phyloP scores from a whole-genome alignment of 257 asterid species.

The Craterostigma plantagineum region DNA sequence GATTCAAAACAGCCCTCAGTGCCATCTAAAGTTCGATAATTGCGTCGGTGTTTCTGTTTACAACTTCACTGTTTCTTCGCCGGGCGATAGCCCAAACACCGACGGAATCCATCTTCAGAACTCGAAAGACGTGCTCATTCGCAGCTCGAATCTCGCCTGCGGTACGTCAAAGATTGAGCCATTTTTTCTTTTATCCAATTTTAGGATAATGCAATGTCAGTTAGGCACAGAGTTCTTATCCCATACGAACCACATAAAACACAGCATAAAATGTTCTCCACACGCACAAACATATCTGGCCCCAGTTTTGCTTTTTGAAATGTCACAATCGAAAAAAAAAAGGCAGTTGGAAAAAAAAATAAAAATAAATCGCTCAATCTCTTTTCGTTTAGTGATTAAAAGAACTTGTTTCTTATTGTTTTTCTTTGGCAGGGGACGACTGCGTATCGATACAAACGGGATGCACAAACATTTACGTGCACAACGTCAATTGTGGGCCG shows the following conservation, averaged over 20 bases:
- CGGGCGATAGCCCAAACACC: slow-evolving; percentile 85
- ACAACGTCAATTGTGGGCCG: slow-evolving; percentile 65
- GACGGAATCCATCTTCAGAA: slow-evolving; percentile 93
- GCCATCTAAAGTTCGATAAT: slow-evolving; percentile 74
- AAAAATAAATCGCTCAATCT: not conserved
- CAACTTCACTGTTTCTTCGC: slow-evolving; percentile 51
- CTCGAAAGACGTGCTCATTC: slow-evolving; percentile 69
- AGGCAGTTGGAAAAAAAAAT: not conserved
- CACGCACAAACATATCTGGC: not conserved
- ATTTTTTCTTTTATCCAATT: too few relatives aligned
- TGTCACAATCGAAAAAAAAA: slow-evolving; percentile 3
- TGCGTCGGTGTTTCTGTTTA: slow-evolving; percentile 63
- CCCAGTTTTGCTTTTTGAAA: not conserved
- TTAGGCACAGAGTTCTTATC: too few relatives aligned
- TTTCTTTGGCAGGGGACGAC: slow-evolving; percentile 57
- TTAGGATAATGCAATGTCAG: too few relatives aligned
- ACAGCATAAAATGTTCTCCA: too few relatives aligned
- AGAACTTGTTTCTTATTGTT: not conserved
- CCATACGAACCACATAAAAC: too few relatives aligned
- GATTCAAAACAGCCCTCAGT: slow-evolving; percentile 65
- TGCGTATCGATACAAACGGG: slow-evolving; percentile 83
- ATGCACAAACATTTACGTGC: slow-evolving; percentile 53
- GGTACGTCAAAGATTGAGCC: slow-evolving; percentile 45
- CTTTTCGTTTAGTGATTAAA: too few relatives aligned
- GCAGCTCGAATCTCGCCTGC: slow-evolving; percentile 44